phyloP scores from a whole-genome alignment of 192 early-diverging fungal genomes.

The Entomortierella chlamydospora region DNA sequence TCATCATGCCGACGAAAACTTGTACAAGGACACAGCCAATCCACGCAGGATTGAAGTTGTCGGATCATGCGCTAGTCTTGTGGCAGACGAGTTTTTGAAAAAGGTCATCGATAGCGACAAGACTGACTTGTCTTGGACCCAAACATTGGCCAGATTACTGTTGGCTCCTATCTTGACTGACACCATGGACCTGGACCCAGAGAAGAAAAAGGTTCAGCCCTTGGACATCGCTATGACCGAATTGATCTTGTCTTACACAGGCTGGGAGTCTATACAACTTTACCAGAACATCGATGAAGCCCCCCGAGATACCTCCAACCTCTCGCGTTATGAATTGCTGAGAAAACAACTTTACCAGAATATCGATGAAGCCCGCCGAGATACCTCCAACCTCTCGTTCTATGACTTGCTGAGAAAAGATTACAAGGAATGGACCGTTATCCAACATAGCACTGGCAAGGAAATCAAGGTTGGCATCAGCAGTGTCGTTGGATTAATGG shows the following conservation, averaged over 20 bases:
- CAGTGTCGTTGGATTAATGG: slow-evolving; percentile 64
- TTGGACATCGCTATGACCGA: slow-evolving; percentile 56
- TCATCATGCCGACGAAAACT: slow-evolving; percentile 75
- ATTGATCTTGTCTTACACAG: slow-evolving; percentile 55
- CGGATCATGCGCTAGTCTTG: slow-evolving; percentile 69
- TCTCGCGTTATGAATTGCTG: slow-evolving; percentile 60
- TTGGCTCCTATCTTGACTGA: slow-evolving; percentile 78
- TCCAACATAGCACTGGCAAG: slow-evolving; percentile 55
- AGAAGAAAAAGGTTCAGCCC: slow-evolving; percentile 58
- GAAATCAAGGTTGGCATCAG: slow-evolving; percentile 69
- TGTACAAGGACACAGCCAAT: slow-evolving; percentile 54
- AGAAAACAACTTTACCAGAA: slow-evolving; percentile 59
- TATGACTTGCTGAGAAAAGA: slow-evolving; percentile 74
- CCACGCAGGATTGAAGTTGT: slow-evolving; percentile 66
- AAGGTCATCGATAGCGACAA: slow-evolving; percentile 12
- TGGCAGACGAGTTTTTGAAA: slow-evolving; percentile 57
- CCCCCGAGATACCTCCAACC: slow-evolving; percentile 59
- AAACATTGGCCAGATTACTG: slow-evolving; percentile 58
- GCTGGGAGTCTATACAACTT: background rate
- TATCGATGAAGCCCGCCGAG: slow-evolving; percentile 68
- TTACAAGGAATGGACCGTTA: slow-evolving; percentile 76
- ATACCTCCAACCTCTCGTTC: slow-evolving; percentile 45
- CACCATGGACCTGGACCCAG: slow-evolving; percentile 66
- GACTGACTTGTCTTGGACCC: slow-evolving; percentile 20
- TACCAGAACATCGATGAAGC: slow-evolving; percentile 66